Percentiles rank a stretch among this genome's conserved stretches.
Evolutionary conservation across 805 yeast species (phyloP).

Genomic region (Wickerhamomyces chambardii): DNA sequence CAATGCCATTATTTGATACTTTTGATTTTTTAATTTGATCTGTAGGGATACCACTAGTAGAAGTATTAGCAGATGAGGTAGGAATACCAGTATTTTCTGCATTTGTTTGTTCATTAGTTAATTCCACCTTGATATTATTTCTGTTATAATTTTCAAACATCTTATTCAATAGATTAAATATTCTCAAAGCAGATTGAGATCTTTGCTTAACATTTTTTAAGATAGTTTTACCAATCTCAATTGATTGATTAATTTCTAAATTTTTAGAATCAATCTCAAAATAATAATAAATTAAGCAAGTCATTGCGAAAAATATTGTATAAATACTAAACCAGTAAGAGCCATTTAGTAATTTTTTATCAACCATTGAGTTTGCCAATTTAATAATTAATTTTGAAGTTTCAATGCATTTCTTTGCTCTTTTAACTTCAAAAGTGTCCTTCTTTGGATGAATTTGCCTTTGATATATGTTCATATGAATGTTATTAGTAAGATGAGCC

Average conservation of each 20-base stretch:
- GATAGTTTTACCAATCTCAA: conserved; percentile 71
- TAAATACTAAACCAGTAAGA: conserved; percentile 94
- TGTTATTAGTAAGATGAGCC: conserved; percentile 40
- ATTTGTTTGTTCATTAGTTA: no score
- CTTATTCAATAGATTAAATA: conserved; percentile 68
- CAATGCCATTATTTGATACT: no score
- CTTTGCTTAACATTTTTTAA: conserved; percentile 61
- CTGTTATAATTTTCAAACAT: conserved; percentile 72
- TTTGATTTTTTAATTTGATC: no score
- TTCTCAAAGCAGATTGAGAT: conserved; percentile 71
- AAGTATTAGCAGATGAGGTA: no score
- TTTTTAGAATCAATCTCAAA: conserved; percentile 38
- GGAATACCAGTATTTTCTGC: no score
- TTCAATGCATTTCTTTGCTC: conserved; percentile 79
- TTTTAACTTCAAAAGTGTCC: conserved; percentile 40
- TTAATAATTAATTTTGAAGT: conserved; percentile 77
- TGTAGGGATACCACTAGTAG: no score
- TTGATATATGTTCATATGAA: conserved; percentile 41
- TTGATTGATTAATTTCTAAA: conserved; percentile 50
- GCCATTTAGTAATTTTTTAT: conserved; percentile 65
- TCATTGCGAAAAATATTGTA: conserved; percentile 87
- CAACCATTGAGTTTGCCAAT: conserved; percentile 72
- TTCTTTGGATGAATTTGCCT: no score
- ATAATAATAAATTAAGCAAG: conserved; percentile 71
- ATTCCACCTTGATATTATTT: conserved; percentile 44